Evolutionary conservation across 2,329 filamentous ascomycete species (phyloP).

Genomic region (Fusarium sp.): DNA sequence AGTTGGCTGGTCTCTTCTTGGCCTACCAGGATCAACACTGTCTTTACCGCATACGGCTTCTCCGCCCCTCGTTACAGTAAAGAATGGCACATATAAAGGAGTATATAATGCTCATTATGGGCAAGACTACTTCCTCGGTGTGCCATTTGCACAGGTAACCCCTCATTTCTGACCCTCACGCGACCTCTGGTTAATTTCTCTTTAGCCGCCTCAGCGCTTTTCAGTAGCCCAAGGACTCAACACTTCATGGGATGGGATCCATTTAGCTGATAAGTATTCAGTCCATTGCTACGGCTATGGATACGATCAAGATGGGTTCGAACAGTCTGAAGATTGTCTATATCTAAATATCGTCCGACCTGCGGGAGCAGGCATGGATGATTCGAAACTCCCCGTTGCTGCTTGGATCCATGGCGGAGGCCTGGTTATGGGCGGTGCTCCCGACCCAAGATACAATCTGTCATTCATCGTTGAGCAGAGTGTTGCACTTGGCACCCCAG

Average conservation of each 20-base stretch:
- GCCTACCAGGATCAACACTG: background rate
- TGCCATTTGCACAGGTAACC: constrained; percentile 23
- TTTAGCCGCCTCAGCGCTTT: constrained; percentile 38
- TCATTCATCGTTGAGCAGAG: constrained; percentile 68
- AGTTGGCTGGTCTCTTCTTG: background rate
- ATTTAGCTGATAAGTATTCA: constrained; percentile 60
- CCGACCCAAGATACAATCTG: constrained; percentile 69
- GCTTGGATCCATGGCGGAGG: constrained; percentile 69
- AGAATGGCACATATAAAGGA: constrained; percentile 30
- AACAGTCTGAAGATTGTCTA: constrained; percentile 68
- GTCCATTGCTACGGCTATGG: constrained; percentile 66
- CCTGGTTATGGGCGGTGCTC: constrained; percentile 51
- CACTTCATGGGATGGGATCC: constrained; percentile 56
- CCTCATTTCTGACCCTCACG: rapidly evolving
- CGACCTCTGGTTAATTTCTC: background rate
- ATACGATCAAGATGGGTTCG: constrained; percentile 42
- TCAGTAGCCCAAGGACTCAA: constrained; percentile 57
- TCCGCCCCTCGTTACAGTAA: constrained; percentile 13
- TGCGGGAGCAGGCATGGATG: constrained; percentile 57
- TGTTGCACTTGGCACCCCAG: constrained; percentile 59
- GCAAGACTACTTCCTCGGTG: constrained; percentile 30
- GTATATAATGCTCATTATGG: constrained; percentile 18
- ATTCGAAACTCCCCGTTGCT: constrained; percentile 64
- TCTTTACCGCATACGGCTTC: background rate
- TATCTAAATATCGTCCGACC: constrained; percentile 73